A percentile compares a stretch with the other conserved stretches of the same genome.
phyloP scores from a whole-genome alignment of 2,329 filamentous ascomycete genomes.

The Botrytis cinerea region DNA sequence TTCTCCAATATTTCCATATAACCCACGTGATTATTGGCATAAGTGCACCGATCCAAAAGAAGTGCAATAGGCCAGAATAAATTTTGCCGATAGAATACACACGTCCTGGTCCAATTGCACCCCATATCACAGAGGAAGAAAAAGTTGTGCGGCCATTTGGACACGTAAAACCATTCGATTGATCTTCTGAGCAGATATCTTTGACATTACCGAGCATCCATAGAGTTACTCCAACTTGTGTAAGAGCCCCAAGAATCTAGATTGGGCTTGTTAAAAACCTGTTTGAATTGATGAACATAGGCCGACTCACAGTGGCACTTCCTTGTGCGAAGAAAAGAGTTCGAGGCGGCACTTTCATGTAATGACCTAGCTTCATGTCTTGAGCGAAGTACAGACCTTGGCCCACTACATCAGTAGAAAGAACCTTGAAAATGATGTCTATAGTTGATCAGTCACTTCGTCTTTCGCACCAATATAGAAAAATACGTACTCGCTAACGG shows the following conservation, averaged over 20 bases:
- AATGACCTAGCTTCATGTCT: conserved; percentile 53
- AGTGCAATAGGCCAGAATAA: conserved; percentile 67
- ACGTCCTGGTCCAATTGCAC: conserved; percentile 68
- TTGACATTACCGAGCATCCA: conserved; percentile 61
- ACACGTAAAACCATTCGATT: conserved; percentile 58
- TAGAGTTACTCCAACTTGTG: conserved; percentile 66
- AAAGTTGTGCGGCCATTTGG: conserved; percentile 58
- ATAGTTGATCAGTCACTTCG: conserved; percentile 57
- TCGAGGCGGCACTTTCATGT: conserved; percentile 43
- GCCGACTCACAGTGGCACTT: conserved; percentile 62
- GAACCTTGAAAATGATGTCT: conserved; percentile 76
- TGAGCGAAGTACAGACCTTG: conserved; percentile 49
- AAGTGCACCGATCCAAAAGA: conserved; percentile 68
- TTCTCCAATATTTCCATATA: conserved; percentile 44
- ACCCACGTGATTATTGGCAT: conserved; percentile 59
- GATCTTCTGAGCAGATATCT: conserved; percentile 59
- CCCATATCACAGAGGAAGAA: conserved; percentile 74
- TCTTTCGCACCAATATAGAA: conserved; percentile 36
- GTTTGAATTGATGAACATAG: background rate
- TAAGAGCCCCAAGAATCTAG: conserved; percentile 60
- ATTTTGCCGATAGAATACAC: conserved; percentile 67
- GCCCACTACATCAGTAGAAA: conserved; percentile 47
- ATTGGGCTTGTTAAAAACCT: background rate
- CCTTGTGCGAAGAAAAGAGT: conserved; percentile 47
- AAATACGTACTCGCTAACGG: conserved; percentile 69